A percentile compares a stretch with the other conserved stretches of the same genome.
Evolutionary conservation across 2,329 filamentous ascomycete genomes (phyloP).

Genomic region (Cryphonectria naterciae): DNA sequence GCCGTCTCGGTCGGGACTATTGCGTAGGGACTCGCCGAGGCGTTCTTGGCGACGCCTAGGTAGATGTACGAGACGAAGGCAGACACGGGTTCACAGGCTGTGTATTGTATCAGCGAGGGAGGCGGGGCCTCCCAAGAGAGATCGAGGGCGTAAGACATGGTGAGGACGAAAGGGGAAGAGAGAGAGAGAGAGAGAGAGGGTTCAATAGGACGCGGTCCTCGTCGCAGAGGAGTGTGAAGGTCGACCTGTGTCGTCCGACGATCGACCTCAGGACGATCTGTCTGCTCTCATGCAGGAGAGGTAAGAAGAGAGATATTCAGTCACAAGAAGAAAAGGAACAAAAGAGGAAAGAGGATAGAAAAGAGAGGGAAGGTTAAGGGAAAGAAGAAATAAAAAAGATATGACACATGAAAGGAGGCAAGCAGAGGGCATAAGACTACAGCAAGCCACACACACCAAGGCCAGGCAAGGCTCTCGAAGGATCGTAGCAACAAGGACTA

Average conservation of each 20-base stretch:
- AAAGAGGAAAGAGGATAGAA: background rate
- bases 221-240: background rate
- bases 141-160: constrained; percentile 9
- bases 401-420: background rate
- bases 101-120: background rate
- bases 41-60: background rate
- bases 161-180: background rate
- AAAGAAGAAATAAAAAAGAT: background rate
- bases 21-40: background rate
- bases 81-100: background rate
- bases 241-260: background rate
- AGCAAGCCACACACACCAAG: background rate
- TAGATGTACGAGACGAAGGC: constrained; percentile 1
- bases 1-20: constrained; percentile 10
- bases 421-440: background rate
- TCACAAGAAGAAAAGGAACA: background rate
- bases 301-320: background rate
- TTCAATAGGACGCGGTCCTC: background rate
- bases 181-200: background rate
- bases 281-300: background rate
- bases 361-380: too few species aligned
- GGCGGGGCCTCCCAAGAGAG: constrained; percentile 16
- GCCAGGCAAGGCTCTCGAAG: background rate
- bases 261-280: background rate
- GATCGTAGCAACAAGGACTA: background rate